phyloP scores from a whole-genome alignment of 2,329 filamentous ascomycete species.

The Trichophaea hybrida region DNA sequence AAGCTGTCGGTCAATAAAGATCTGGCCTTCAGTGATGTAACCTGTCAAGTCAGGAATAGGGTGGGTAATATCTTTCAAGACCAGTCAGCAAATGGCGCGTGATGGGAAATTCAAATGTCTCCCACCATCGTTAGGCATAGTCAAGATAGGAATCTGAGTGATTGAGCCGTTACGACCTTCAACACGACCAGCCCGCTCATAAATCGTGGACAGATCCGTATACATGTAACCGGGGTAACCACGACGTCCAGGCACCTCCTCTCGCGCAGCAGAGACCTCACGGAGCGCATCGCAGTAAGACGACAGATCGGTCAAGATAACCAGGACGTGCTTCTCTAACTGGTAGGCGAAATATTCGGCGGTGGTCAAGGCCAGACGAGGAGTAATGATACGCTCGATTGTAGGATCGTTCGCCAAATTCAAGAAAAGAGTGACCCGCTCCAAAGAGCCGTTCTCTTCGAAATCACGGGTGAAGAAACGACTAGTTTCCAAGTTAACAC shows the following conservation, averaged over 20 bases:
- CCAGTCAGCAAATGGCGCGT: constrained; percentile 6
- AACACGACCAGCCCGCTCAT: constrained; percentile 97
- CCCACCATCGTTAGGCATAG: constrained; percentile 92
- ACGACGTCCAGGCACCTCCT: constrained; percentile 97
- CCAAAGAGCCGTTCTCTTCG: constrained; percentile 97
- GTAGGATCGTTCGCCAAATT: constrained; percentile 99
- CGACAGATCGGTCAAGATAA: constrained; percentile 94
- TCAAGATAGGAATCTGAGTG: constrained; percentile 96
- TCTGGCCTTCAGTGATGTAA: constrained; percentile 98
- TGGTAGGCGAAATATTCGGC: constrained; percentile 99
- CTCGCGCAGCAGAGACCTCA: constrained; percentile 76
- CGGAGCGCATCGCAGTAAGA: constrained; percentile 83
- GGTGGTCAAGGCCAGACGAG: constrained; percentile 91
- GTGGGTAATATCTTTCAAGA: constrained; percentile 68
- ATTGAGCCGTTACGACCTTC: constrained; percentile 94
- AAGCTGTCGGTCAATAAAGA: constrained; percentile 87
- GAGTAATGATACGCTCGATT: constrained; percentile 99
- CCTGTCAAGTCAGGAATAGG: constrained; percentile 97
- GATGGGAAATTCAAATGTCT: neutral
- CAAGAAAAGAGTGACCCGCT: constrained; percentile 91
- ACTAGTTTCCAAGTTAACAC: constrained; percentile 98
- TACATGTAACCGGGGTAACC: constrained; percentile 99
- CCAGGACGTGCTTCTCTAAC: constrained; percentile 97
- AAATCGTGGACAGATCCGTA: constrained; percentile 99
- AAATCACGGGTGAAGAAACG: constrained; percentile 98